Conservation (phyloP, 2,329 filamentous ascomycete genomes). For the Hymenoscyphus linearis region DNA sequence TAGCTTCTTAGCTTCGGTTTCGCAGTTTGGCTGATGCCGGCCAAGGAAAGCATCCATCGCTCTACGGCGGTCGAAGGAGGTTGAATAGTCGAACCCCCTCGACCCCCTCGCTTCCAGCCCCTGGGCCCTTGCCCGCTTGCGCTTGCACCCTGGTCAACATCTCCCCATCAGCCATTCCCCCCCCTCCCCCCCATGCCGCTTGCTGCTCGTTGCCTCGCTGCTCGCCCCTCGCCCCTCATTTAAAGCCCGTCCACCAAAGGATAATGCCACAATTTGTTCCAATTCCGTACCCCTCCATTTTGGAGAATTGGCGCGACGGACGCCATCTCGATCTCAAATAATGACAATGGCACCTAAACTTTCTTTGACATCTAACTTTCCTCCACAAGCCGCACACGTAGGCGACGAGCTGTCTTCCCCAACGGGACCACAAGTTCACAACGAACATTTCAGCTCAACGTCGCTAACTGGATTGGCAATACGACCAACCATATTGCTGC, state of each 20-base stretch:
- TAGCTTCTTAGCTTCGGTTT: constrained; percentile 11
- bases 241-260: neutral
- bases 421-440: neutral
- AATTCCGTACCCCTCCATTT: neutral
- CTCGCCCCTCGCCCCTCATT: neutral
- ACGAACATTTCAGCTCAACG: neutral
- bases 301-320: neutral
- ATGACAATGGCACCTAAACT: neutral
- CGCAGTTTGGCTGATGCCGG: constrained; percentile 13
- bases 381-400: neutral
- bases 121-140: no score
- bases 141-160: no score
- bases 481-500: neutral
- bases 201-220: neutral
- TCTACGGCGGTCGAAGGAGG: constrained; percentile 12
- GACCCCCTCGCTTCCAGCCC: no score
- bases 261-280: neutral
- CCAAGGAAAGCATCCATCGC: neutral
- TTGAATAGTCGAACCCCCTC: neutral
- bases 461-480: neutral
- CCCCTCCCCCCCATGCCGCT: neutral
- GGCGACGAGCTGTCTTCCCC: neutral
- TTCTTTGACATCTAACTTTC: neutral
- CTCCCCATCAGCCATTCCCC: neutral
- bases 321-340: neutral